Base-by-base conservation (phyloP, 2,329 filamentous ascomycete species). In the Thelonectria discophora region DNA sequence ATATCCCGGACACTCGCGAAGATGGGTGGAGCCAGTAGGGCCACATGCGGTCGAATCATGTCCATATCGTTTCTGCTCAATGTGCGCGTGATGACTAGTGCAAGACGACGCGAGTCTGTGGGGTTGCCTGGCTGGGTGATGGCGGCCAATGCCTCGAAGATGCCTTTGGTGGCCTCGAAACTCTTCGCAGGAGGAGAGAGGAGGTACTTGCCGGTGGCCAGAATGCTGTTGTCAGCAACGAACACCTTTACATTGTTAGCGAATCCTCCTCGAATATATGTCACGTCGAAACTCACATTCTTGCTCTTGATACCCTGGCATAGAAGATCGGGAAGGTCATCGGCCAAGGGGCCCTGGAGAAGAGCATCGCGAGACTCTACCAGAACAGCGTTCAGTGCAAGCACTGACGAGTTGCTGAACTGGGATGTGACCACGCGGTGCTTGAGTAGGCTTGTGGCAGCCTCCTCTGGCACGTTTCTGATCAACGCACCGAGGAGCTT, bases 161-260 rank as follows among this genome's bases (percentile, higher is more conserved):
- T 83, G 3, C 87, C 85, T 77, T 94, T 96, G 57, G 87, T 89
- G 27, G 86, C 84, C 72, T 97, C 93, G 70, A 91, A 95, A 49
- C 83, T 83, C 75, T 89, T 91, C 46, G 85, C 78, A 15, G 87
- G 86, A 40, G 89, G 84, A 2, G 86, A 84, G 13, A 98, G 84
- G 10, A 98, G 83, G 74, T 93, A 96, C 77, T 98, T 98, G 69
- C 94, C 95, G 18, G 93, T 90, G 39, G 94, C 94, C 32, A 97
- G 84, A 62, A 97, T 91, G 69, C 87, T 90, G 75, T 97, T 97
- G 73, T 97, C 92, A 51, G 92, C 88, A 62, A 98, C 88, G 74
- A 91, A 93, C n/a, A 89, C 84, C 88, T 94, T 69, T 63, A 30
- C 48, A 42, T 13, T 12, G 50, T 48, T 15, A 48, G 54, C 60